Evolutionary conservation across 108 stramenopile species (phyloP).

Genomic region (Chaetoceros tenuissimus): DNA sequence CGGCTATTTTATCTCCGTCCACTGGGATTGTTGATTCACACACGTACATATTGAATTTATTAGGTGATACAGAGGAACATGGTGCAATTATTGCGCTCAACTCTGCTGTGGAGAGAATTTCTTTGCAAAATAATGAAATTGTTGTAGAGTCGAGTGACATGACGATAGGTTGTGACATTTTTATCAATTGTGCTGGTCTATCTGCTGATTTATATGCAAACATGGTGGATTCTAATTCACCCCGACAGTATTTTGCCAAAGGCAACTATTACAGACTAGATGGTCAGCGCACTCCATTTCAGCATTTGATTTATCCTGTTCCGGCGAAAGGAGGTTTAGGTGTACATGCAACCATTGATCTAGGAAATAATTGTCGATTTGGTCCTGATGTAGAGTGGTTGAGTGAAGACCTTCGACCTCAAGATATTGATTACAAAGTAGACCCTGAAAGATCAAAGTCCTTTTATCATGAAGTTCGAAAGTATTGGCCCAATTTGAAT

Average conservation of each 20-base stretch:
- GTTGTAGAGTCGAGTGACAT: constrained; percentile 24
- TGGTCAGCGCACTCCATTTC: constrained; percentile 51
- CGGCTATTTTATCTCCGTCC: constrained; percentile 68
- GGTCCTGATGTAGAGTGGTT: constrained; percentile 86
- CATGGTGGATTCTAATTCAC: constrained; percentile 23
- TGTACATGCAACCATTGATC: constrained; percentile 80
- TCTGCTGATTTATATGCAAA: constrained; percentile 44
- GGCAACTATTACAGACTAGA: constrained; percentile 74
- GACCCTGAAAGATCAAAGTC: constrained; percentile 30
- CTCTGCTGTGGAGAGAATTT: constrained; percentile 33
- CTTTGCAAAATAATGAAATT: constrained; percentile 13
- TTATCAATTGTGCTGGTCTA: constrained; percentile 66
- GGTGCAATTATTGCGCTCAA: constrained; percentile 49
- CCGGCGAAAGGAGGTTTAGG: constrained; percentile 79
- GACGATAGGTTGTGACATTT: constrained; percentile 46
- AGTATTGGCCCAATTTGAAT: constrained; percentile 65
- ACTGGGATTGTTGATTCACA: constrained; percentile 80
- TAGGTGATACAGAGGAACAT: constrained; percentile 63
- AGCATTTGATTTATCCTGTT: constrained; percentile 69
- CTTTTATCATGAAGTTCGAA: constrained; percentile 62
- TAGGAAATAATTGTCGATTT: constrained; percentile 48
- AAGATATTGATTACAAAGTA: constrained; percentile 46
- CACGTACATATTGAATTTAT: constrained; percentile 44
- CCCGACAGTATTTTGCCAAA: constrained; percentile 69
- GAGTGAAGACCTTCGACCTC: constrained; percentile 12